Percentiles rank a stretch among this genome's conserved stretches.
Evolutionary conservation across 2,329 filamentous ascomycete species (phyloP).

Genomic region (Sporothrix luriei): DNA sequence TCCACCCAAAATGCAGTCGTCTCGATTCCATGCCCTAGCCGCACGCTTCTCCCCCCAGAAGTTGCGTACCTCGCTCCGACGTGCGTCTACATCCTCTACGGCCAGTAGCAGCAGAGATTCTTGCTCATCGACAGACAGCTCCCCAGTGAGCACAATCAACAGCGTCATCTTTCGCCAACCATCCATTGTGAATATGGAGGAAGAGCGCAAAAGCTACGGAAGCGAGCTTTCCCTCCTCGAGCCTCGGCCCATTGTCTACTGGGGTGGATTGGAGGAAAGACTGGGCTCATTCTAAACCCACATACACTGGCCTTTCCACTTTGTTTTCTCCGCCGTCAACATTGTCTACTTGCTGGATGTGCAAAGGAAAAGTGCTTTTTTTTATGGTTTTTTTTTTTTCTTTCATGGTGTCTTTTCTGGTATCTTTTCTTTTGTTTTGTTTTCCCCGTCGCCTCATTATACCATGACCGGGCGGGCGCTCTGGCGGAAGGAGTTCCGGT

Average conservation of each 20-base stretch:
- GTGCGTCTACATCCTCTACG: constrained; percentile 47
- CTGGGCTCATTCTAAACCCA: constrained; percentile 47
- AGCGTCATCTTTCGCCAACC: constrained; percentile 61
- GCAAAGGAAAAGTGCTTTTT: neutral
- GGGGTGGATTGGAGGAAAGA: constrained; percentile 64
- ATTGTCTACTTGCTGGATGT: neutral
- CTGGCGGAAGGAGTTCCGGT: too few relatives aligned
- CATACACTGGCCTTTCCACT: neutral
- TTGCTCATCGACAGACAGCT: constrained; percentile 50
- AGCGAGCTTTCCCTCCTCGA: constrained; percentile 61
- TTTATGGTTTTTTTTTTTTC: neutral
- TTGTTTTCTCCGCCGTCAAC: neutral
- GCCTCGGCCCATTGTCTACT: constrained; percentile 64
- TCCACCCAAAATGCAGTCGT: constrained; percentile 49
- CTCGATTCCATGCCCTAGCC: constrained; percentile 55
- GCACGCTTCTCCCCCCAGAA: constrained; percentile 54
- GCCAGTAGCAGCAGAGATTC: constrained; percentile 49
- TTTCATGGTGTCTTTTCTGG: neutral
- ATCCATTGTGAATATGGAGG: constrained; percentile 59
- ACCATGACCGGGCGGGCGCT: too few relatives aligned
- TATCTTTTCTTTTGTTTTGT: neutral
- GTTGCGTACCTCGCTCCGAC: constrained; percentile 58
- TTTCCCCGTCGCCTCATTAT: neutral
- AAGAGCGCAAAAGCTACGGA: constrained; percentile 57
- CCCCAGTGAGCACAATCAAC: constrained; percentile 58